Evolutionary conservation across 164 flowering plant species (phyloP).

Genomic region (Brasenia schreberi): DNA sequence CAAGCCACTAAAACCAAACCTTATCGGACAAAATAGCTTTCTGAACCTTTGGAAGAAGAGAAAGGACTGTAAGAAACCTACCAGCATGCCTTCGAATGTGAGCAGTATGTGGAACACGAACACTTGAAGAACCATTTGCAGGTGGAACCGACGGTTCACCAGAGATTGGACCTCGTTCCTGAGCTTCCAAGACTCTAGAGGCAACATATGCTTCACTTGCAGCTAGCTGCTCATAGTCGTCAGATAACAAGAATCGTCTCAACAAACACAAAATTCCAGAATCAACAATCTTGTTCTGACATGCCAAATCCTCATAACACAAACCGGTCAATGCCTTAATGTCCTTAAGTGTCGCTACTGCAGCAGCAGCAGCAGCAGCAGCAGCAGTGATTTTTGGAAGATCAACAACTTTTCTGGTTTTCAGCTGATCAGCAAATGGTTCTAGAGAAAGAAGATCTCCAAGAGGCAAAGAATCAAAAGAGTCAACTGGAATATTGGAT

Average conservation of each 20-base stretch:
- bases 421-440: constrained; percentile 56
- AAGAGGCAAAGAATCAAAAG: constrained; percentile 42
- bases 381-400: constrained; percentile 48
- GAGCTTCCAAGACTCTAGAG: constrained; percentile 53
- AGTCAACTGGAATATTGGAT: constrained; percentile 21
- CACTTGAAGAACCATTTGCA: constrained; percentile 45
- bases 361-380: constrained; percentile 81
- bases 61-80: constrained; percentile 63
- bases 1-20: constrained; percentile 86
- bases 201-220: constrained; percentile 96
- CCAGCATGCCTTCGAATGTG: constrained; percentile 95
- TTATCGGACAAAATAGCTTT: constrained; percentile 47
- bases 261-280: constrained; percentile 74
- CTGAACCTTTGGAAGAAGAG: constrained; percentile 70
- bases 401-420: constrained; percentile 44
- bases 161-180: constrained; percentile 29
- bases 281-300: constrained; percentile 48
- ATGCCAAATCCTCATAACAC: constrained; percentile 49
- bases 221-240: constrained; percentile 92
- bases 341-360: constrained; percentile 79
- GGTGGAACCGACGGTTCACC: constrained; percentile 27
- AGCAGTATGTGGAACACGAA: constrained; percentile 78
- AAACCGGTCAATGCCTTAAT: constrained; percentile 73
- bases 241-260: constrained; percentile 61
- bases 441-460: constrained; percentile 70